Evolutionary conservation across 176 grass and related monocot species (phyloP).

Genomic region (Rhynchospora breviuscula): DNA sequence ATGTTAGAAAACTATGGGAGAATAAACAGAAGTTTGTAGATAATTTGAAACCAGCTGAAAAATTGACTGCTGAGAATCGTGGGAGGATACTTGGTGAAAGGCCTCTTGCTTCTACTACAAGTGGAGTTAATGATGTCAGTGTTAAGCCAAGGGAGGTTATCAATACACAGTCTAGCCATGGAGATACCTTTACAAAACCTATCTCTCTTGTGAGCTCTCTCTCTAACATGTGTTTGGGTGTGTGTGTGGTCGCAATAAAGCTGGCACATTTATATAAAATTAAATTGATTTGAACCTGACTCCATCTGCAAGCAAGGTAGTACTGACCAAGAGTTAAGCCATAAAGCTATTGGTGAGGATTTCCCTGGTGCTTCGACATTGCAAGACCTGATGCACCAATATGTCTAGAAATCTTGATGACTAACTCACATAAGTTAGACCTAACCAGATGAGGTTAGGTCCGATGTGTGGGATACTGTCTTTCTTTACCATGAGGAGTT

Average conservation of each 20-base stretch:
- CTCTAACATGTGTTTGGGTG: neutral
- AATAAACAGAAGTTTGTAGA: conserved; percentile 57
- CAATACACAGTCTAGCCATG: conserved; percentile 67
- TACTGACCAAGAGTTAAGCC: neutral
- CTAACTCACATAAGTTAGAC: neutral
- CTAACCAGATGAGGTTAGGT: neutral
- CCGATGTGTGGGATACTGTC: neutral
- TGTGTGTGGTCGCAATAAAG: conserved; percentile 1
- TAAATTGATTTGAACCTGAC: neutral
- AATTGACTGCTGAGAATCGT: conserved; percentile 75
- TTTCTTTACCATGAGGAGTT: neutral
- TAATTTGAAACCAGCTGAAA: conserved; percentile 47
- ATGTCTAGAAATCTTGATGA: neutral
- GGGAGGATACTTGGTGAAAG: conserved; percentile 93
- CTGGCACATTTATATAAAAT: neutral
- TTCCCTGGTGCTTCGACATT: neutral
- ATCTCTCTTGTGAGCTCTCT: conserved; percentile 57
- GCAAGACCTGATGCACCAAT: neutral
- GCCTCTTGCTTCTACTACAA: conserved; percentile 51
- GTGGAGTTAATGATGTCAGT: neutral
- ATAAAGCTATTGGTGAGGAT: neutral
- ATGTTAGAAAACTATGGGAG: conserved; percentile 83
- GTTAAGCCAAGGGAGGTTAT: conserved; percentile 47
- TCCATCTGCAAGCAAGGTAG: neutral
- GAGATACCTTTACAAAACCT: conserved; percentile 70